phyloP scores from a whole-genome alignment of 139 green algal genomes.

The Closterium sp. region DNA sequence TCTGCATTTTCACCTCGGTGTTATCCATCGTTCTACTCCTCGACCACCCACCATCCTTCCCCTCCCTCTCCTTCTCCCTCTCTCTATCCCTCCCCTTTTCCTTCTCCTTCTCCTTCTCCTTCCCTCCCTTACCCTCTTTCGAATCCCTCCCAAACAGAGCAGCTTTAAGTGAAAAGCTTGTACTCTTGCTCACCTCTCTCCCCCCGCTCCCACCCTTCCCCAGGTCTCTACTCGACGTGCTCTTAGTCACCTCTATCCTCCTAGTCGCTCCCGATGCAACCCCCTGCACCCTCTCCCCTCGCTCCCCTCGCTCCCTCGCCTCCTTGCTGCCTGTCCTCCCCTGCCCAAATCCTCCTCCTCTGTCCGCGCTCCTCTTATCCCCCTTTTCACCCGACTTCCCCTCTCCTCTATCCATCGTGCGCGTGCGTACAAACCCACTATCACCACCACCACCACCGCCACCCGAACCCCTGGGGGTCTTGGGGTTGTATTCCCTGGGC shows the following conservation, averaged over 20 bases:
- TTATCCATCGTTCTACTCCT: neutral
- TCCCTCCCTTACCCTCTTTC: neutral
- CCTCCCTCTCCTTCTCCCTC: neutral
- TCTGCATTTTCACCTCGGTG: neutral
- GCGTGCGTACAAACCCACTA: neutral
- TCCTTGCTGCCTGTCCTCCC: neutral
- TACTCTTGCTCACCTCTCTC: neutral
- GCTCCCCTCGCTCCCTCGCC: neutral
- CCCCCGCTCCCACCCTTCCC: neutral
- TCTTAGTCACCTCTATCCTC: neutral
- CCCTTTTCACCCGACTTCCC: neutral
- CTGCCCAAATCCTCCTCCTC: neutral
- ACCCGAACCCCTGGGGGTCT: neutral
- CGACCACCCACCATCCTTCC: neutral
- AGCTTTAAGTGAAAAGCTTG: neutral
- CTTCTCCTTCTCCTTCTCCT: neutral
- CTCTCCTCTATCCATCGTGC: neutral
- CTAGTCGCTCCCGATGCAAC: neutral
- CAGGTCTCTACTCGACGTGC: neutral
- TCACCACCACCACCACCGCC: neutral
- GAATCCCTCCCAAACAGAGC: neutral
- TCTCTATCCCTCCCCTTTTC: neutral
- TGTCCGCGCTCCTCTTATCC: neutral
- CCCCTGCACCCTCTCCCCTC: neutral
- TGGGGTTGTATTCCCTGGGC: neutral